These are phyloP conservation scores for Fusarium coffeatum DNA, from an alignment of 2,329 filamentous ascomycete species.

Conservation along the genomic window DNA sequence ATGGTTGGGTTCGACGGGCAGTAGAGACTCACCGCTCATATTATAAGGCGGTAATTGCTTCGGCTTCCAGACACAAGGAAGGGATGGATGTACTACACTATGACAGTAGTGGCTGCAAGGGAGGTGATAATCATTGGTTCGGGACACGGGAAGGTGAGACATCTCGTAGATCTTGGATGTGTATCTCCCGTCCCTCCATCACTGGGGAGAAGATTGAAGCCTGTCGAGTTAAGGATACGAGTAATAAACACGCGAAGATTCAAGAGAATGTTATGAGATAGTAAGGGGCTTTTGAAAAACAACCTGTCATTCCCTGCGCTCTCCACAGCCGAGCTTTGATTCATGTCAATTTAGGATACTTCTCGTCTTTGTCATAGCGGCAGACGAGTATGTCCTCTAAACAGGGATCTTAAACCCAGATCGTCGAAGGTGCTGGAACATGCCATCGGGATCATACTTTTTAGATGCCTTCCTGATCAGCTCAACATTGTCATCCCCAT, in stretches of 20 bases:
- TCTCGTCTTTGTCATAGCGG: not conserved
- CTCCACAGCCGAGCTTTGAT: accelerated
- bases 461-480: accelerated
- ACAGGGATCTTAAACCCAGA: not conserved
- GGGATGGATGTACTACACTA: not conserved
- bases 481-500: not conserved
- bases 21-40: not conserved
- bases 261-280: too few relatives aligned
- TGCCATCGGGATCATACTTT: accelerated
- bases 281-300: not conserved
- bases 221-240: too few relatives aligned
- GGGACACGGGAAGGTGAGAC: not conserved
- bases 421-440: accelerated
- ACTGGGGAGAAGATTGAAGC: not conserved
- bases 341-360: not conserved
- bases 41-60: not conserved
- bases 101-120: not conserved
- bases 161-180: accelerated
- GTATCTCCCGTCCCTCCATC: not conserved
- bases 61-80: not conserved
- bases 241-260: accelerated
- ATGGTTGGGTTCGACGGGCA: accelerated
- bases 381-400: accelerated
- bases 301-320: accelerated
- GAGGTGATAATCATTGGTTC: accelerated